Percentiles rank a stretch among this genome's conserved stretches.
These are phyloP conservation scores for Papilionanthe hybrid DNA, from an alignment of 116 monocot species.

Conservation along the genomic window DNA sequence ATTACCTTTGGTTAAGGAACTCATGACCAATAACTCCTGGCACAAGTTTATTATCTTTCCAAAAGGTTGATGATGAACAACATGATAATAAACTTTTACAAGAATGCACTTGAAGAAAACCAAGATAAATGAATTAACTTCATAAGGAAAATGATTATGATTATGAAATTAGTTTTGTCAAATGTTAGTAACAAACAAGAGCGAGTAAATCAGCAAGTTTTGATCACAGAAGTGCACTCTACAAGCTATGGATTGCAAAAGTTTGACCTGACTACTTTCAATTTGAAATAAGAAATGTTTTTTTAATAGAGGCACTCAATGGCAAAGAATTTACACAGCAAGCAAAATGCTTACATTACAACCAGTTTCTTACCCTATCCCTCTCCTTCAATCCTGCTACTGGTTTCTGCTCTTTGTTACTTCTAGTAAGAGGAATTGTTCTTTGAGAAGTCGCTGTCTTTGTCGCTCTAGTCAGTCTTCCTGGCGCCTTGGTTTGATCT, in stretches of 20 bases:
- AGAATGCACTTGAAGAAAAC: too few relatives aligned
- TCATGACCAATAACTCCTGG: too few relatives aligned
- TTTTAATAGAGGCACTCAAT: not conserved
- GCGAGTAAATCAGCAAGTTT: not conserved
- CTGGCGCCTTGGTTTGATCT: slow-evolving; percentile 42
- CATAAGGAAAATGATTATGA: too few relatives aligned
- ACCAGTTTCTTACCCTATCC: slow-evolving; percentile 42
- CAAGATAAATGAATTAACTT: too few relatives aligned
- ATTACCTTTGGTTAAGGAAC: too few relatives aligned
- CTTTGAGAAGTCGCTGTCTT: slow-evolving; percentile 28
- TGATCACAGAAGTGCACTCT: not conserved
- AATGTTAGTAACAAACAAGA: not conserved
- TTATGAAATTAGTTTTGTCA: too few relatives aligned
- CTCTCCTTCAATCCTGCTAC: slow-evolving; percentile 33
- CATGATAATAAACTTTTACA: too few relatives aligned
- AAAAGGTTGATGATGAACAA: too few relatives aligned
- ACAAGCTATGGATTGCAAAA: not conserved
- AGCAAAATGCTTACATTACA: slow-evolving; percentile 1
- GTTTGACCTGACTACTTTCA: not conserved
- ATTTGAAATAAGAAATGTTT: not conserved
- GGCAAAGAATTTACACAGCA: slow-evolving; percentile 1
- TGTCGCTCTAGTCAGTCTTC: slow-evolving; percentile 38
- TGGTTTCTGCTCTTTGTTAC: slow-evolving; percentile 27
- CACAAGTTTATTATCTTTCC: too few relatives aligned
- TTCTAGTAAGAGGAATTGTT: slow-evolving; percentile 16